Percentiles rank a stretch among this genome's conserved stretches.
Conservation (phyloP, 2,329 filamentous ascomycete species). For the Colletotrichum sp. region DNA sequence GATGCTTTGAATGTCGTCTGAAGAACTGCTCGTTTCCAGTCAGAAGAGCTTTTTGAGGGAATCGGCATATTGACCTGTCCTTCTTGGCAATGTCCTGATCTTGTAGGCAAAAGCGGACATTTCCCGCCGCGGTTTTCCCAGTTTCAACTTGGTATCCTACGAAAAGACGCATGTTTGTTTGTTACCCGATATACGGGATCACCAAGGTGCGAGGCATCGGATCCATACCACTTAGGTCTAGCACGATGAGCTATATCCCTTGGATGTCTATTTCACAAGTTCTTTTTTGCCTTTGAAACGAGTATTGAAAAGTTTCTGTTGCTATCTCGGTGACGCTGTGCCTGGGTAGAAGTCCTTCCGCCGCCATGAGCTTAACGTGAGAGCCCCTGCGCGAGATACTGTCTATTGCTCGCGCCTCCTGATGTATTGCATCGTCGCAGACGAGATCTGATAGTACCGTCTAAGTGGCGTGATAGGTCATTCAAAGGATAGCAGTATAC, state of each 20-base stretch:
- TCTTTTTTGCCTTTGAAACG: neutral
- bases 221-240: neutral
- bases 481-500: neutral
- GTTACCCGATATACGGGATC: too few relatives aligned
- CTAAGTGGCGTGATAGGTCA: neutral
- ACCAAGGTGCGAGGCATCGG: neutral
- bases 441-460: neutral
- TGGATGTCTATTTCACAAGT: neutral
- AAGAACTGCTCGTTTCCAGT: too few relatives aligned
- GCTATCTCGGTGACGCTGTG: neutral
- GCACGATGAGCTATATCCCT: neutral
- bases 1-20: too few relatives aligned
- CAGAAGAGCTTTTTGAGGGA: too few relatives aligned
- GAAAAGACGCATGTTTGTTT: too few relatives aligned
- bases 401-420: neutral
- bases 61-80: too few relatives aligned
- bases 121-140: too few relatives aligned
- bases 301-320: neutral
- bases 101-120: too few relatives aligned
- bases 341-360: neutral
- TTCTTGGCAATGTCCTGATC: too few relatives aligned
- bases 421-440: neutral
- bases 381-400: neutral
- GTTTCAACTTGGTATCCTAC: too few relatives aligned
- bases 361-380: neutral